These are phyloP conservation scores for Laetiporus sulphureus DNA, from an alignment of 1,284 basidiomycete genomes.

Conservation along the genomic window DNA sequence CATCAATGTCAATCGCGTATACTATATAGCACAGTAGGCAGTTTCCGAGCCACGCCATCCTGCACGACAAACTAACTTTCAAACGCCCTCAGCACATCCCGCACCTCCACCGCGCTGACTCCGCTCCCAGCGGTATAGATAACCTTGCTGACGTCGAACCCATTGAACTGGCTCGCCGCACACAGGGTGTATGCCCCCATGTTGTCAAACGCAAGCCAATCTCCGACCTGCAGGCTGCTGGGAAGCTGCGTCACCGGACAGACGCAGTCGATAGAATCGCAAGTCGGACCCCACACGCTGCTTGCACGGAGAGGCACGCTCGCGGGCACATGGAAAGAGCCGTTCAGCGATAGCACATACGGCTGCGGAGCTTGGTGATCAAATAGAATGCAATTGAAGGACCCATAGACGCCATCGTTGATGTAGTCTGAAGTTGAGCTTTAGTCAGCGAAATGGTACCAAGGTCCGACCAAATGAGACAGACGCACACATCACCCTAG, in stretches of 20 bases:
- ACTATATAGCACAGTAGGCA: neutral
- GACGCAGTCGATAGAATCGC: conserved; percentile 75
- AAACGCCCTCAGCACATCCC: conserved; percentile 28
- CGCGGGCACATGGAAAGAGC: conserved; percentile 38
- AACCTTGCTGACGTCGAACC: conserved; percentile 41
- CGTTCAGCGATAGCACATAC: conserved; percentile 47
- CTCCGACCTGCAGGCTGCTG: conserved; percentile 54
- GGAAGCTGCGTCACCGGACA: conserved; percentile 44
- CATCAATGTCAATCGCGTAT: neutral
- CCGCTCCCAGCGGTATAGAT: conserved; percentile 39
- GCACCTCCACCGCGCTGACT: conserved; percentile 29
- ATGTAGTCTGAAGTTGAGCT: conserved; percentile 70
- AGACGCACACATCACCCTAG: conserved; percentile 77
- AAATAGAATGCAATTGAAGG: conserved; percentile 91
- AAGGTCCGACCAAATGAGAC: too few species aligned
- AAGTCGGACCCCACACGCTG: conserved; percentile 69
- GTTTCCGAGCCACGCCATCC: conserved; percentile 10
- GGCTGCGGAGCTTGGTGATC: conserved; percentile 73
- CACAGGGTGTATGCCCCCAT: conserved; percentile 83
- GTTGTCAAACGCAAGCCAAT: conserved; percentile 73
- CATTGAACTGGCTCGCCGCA: conserved; percentile 70
- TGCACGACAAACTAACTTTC: conserved; percentile 17
- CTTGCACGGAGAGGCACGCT: conserved; percentile 39
- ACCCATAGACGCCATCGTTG: conserved; percentile 97
- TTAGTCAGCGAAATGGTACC: conserved; percentile 9